Percentiles rank a stretch among this genome's conserved stretches.
Evolutionary conservation across 352 stramenopile species (phyloP).

Genomic region (Sclerospora graminicola): DNA sequence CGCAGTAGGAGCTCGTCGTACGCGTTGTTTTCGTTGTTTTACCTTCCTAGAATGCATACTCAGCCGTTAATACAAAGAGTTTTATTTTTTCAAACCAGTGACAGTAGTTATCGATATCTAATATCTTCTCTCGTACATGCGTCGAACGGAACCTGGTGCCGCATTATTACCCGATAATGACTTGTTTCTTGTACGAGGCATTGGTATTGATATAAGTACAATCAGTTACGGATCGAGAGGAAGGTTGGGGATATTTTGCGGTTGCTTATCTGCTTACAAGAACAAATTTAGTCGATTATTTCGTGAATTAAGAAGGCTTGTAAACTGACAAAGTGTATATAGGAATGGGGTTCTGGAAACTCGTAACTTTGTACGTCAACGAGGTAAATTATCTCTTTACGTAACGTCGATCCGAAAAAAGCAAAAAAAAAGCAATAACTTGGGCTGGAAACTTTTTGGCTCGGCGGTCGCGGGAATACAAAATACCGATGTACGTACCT

Average conservation of each 20-base stretch:
- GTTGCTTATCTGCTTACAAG: constrained; percentile 12
- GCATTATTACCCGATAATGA: constrained; percentile 7
- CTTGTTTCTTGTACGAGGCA: constrained; percentile 22
- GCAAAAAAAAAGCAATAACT: background rate
- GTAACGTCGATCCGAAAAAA: constrained; percentile 10
- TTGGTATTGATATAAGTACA: constrained; percentile 6
- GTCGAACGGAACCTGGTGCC: constrained; percentile 18
- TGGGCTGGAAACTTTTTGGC: too few relatives aligned
- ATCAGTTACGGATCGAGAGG: background rate
- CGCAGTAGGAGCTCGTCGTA: constrained; percentile 15
- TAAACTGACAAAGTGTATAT: background rate
- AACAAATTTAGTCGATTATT: constrained; percentile 9
- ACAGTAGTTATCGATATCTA: background rate
- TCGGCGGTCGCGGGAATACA: too few relatives aligned
- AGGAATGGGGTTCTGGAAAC: background rate
- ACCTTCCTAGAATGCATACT: constrained; percentile 10
- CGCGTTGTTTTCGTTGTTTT: constrained; percentile 18
- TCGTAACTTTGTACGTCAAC: background rate
- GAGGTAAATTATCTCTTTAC: background rate
- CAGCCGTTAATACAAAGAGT: background rate
- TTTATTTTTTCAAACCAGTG: background rate
- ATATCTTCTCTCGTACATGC: constrained; percentile 22
- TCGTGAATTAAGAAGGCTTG: constrained; percentile 11
- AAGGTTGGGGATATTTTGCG: constrained; percentile 1
- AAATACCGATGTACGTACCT: too few relatives aligned